A percentile compares a stretch with the other conserved stretches of the same genome.
These are phyloP conservation scores for Yamadazyma epiphylla DNA, from an alignment of 1,139 yeast genomes.

Conservation along the genomic window DNA sequence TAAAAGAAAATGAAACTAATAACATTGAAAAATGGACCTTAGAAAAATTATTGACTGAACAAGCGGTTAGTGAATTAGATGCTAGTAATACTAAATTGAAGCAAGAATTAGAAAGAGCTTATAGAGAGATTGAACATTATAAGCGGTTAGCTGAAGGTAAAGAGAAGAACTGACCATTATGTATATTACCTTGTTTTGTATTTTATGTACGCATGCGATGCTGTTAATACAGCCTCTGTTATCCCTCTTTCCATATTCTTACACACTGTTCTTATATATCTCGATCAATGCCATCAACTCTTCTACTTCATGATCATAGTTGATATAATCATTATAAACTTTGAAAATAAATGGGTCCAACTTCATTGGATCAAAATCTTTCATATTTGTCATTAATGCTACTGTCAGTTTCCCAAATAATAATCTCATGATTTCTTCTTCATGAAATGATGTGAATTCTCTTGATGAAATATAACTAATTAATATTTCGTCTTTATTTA, in stretches of 20 bases:
- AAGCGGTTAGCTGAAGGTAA: constrained; percentile 43
- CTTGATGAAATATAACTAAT: constrained; percentile 23
- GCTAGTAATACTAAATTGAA: constrained; percentile 23
- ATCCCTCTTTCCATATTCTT: too few species aligned
- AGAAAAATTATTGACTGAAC: constrained; percentile 87
- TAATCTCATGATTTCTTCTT: constrained; percentile 31
- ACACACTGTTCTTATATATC: constrained; percentile 7
- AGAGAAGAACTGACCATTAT: constrained; percentile 1
- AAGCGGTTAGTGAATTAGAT: constrained; percentile 59
- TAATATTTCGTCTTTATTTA: constrained; percentile 31
- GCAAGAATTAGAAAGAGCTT: constrained; percentile 65
- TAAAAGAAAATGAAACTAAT: constrained; percentile 83
- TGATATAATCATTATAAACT: constrained; percentile 20
- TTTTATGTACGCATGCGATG: too few species aligned
- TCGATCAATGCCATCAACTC: constrained; percentile 16
- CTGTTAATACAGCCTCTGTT: too few species aligned
- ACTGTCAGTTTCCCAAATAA: constrained; percentile 29
- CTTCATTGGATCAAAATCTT: constrained; percentile 30
- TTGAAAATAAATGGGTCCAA: constrained; percentile 33
- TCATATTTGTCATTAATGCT: constrained; percentile 17
- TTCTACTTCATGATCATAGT: constrained; percentile 24
- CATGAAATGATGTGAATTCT: constrained; percentile 34
- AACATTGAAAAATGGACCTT: constrained; percentile 92
- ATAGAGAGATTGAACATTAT: constrained; percentile 85
- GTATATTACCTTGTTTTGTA: constrained; percentile 1